Conservation (phyloP, 2,329 filamentous ascomycete genomes). For the Aspergillus sp. region DNA sequence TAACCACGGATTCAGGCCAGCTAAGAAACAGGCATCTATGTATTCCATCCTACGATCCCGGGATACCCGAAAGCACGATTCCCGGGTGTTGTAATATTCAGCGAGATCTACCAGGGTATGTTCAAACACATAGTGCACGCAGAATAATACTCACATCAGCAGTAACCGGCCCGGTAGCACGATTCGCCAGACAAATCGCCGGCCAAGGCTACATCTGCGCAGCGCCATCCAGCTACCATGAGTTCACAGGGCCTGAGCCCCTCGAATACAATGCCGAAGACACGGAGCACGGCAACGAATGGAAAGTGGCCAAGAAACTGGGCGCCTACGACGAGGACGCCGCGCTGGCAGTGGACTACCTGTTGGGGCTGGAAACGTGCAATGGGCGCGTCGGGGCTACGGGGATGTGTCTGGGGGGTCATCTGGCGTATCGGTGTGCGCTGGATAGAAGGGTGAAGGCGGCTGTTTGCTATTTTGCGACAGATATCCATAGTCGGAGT, state of each 20-base stretch:
- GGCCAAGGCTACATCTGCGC: constrained; percentile 90
- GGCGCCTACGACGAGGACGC: constrained; percentile 80
- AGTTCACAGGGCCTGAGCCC: constrained; percentile 78
- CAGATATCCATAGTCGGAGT: constrained; percentile 73
- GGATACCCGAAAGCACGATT: constrained; percentile 85
- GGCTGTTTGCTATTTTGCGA: constrained; percentile 82
- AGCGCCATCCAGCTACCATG: constrained; percentile 84
- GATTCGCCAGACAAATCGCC: constrained; percentile 85
- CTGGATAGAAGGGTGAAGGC: constrained; percentile 70
- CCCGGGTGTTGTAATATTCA: constrained; percentile 80
- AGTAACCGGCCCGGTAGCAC: constrained; percentile 84
- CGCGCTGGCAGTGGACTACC: constrained; percentile 57
- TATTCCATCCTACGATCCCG: constrained; percentile 78
- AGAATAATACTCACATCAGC: not conserved
- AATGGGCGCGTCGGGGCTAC: constrained; percentile 71
- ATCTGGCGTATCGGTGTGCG: constrained; percentile 65
- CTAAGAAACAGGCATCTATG: constrained; percentile 62
- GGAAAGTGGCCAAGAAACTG: constrained; percentile 77
- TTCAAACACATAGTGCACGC: not conserved
- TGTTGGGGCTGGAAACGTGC: constrained; percentile 66
- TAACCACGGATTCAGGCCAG: not conserved
- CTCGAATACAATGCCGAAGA: constrained; percentile 80
- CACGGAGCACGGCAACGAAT: constrained; percentile 78
- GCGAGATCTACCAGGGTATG: constrained; percentile 89
- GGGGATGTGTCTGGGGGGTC: constrained; percentile 90